Base-by-base conservation (phyloP, 169 alveolate genomes). In the Perkinsus marinus region DNA sequence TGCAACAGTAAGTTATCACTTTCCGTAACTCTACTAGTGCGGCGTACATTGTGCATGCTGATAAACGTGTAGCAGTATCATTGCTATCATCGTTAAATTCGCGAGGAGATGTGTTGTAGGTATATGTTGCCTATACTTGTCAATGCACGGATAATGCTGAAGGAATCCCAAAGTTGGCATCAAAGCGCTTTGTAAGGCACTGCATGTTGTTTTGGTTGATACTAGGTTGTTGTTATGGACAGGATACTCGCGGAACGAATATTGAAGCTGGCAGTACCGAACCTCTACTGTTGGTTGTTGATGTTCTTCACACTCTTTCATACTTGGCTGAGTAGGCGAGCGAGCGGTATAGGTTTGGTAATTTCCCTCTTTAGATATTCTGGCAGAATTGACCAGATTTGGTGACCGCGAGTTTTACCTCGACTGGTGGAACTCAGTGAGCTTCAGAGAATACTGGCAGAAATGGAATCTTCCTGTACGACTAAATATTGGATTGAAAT, bases 401-500 rank as follows among this genome's bases (percentile, higher is more conserved):
- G 96, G 95, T 9, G 97, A 96, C 79, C 93, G 97, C 89, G 94
- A 93, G 39, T 96, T 96, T 90, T 96, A 96, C 89, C 91, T 93
- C n/a, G 97, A 96, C 47, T 96, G 97, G 96, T 94, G 96, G 96
- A 94, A 94, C 90, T 91, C 96, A n/a, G 94, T 93, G 5, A 94
- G 92, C 43, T 93, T 94, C 39, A 92, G 95, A 3, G 95, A 93
- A 90, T 93, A 93, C 90, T 93, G 95, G 95, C 90, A 93, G 90
- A 93, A 92, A 26, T 92, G 94, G 95, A 96, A 96, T 91, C 93
- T 95, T 34, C 97, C 97, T 13, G 96, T 96, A 26, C 26, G 79
- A 13, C 79, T 2, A 16, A 0, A 19, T 26, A 6, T 2, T 13
- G 9, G 7, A 2, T 2, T 7, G 34, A 13, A 0, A 13, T 0